phyloP scores from a whole-genome alignment of 2,329 filamentous ascomycete genomes.

The Trichoderma breve region DNA sequence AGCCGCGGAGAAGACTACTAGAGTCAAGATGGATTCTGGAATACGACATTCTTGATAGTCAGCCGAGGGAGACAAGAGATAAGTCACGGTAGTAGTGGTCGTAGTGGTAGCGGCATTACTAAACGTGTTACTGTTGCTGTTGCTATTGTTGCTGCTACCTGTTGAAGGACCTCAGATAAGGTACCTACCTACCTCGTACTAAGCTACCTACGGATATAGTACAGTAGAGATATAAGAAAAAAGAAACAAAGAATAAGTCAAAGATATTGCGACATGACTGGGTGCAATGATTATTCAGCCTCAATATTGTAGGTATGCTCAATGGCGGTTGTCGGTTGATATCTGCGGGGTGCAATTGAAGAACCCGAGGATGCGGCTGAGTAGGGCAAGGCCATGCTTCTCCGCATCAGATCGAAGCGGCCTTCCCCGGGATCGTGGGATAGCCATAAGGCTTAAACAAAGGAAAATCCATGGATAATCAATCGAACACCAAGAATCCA shows the following conservation, averaged over 20 bases:
- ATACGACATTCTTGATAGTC: slow-evolving; percentile 25
- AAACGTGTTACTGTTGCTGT: not conserved
- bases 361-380: not conserved
- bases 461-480: not conserved
- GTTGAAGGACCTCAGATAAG: not conserved
- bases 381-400: not conserved
- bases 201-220: not conserved
- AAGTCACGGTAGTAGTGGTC: not conserved
- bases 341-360: not conserved
- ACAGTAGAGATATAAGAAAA: not conserved
- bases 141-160: not conserved
- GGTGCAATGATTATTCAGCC: not conserved
- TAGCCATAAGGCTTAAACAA: not conserved
- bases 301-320: not conserved
- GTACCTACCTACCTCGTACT: not conserved
- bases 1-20: slow-evolving; percentile 84
- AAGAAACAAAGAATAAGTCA: not conserved
- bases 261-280: not conserved
- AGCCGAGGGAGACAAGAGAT: not conserved
- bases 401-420: slow-evolving; percentile 14
- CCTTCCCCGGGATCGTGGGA: slow-evolving; percentile 7
- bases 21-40: slow-evolving; percentile 28
- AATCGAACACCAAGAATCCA: not conserved
- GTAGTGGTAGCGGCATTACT: not conserved
- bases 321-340: not conserved